Percentiles rank a stretch among this genome's conserved stretches.
phyloP scores from a whole-genome alignment of 257 asterid species.

The Solanum boliviense region DNA sequence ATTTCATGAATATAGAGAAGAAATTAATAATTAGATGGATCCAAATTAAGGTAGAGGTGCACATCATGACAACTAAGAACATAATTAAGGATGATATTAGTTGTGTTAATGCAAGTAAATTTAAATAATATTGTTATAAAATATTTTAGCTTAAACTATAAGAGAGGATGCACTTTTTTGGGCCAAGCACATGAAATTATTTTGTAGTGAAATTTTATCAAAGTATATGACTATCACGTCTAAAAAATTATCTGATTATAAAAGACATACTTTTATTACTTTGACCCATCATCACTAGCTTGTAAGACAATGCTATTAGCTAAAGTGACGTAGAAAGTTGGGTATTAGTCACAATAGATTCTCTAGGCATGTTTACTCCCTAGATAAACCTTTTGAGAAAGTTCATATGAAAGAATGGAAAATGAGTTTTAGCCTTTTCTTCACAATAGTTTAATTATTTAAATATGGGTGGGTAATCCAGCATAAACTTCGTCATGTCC shows the following conservation, averaged over 20 bases:
- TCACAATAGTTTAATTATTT: constrained; percentile 22
- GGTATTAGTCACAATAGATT: constrained; percentile 36
- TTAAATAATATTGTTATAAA: not conserved
- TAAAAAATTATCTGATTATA: not conserved
- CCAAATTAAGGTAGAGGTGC: not conserved
- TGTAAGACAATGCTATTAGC: constrained; percentile 21
- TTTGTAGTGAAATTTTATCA: not conserved
- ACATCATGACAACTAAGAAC: not conserved
- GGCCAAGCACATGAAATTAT: not conserved
- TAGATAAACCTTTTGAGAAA: constrained; percentile 14
- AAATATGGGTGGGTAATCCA: constrained; percentile 32
- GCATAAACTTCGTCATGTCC: constrained; percentile 25
- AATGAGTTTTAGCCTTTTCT: constrained; percentile 23
- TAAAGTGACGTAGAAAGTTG: constrained; percentile 24
- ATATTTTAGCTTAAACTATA: fast-evolving
- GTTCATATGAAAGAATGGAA: constrained; percentile 12
- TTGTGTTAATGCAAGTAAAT: not conserved
- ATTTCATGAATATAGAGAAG: not conserved
- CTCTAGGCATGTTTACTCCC: constrained; percentile 21
- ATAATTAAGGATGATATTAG: not conserved
- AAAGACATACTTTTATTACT: not conserved
- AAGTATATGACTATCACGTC: not conserved
- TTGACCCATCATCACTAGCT: constrained; percentile 6
- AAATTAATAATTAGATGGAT: not conserved
- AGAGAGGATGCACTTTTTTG: not conserved